Evolutionary conservation across 495 filamentous ascomycete species (phyloP), one percentile per base, ranked within the genome.

Genomic region (Pseudomonodictys pantanalensis): DNA sequence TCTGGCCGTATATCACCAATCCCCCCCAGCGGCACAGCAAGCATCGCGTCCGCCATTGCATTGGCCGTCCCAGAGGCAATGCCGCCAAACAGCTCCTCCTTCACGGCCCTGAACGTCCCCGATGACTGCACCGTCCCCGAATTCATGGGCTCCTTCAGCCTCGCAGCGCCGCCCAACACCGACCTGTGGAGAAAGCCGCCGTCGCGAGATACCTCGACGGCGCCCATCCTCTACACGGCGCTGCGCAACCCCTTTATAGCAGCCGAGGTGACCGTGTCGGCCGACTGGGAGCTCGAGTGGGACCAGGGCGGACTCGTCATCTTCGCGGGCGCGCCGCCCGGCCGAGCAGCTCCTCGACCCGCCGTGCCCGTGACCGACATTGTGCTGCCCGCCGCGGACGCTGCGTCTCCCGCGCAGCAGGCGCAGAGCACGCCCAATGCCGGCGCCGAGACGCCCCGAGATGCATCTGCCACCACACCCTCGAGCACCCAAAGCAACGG

Each of bases 291-390:
- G 62, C 75, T 80, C 66, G 80, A 82, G 75, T 83, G 79, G 78
- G 80, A 83, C 56, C 81, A 92, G 71, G 76, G 75, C 35, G 89
- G 87, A 11, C 85, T 95, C 65, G 87, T 73, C 43, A 73, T 73
- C 49, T 73, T 73, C 55, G 64, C 70, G 1, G 71, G 71, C 8
- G 62, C 55, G 10, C 70, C 70, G 20, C 66, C 70, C 29, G 66
- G 68, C 18, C 46, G 66, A 38, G 52, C 54, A n/a, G 52, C 43
- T 18, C 18, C 46, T 17, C 41, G 43, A 20, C 45, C 46, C 5
- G 17, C 58, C n/a, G 25, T 22, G n/a, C 23, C 43, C 2, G 20
- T 51, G 9, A 42, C 43, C 3, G 22, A 25, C 2, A 38, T 58
- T 5, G 33, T 6, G 15, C 5, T 28, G 20, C 25, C 44, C 18